Evolutionary conservation across 2,329 filamentous ascomycete species (phyloP), one percentile per base, ranked within the genome.

Genomic region (Clonostachys rhizophaga): DNA sequence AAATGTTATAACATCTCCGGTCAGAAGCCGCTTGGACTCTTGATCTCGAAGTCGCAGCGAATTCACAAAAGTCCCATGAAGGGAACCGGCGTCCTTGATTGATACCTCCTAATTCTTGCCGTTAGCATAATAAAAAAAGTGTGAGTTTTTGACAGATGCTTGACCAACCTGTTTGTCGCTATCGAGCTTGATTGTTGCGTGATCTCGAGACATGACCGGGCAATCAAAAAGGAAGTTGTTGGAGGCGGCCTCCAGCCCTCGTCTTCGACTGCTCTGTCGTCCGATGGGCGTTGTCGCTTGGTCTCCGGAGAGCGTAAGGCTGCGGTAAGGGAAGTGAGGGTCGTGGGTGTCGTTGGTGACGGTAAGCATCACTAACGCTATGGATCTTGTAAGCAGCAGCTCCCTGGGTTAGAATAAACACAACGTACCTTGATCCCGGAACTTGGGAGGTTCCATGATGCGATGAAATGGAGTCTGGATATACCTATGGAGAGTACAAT

Each of bases 141-240:
- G 40, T 42, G 43, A 37, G 42, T 39, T 12, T 46, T 14, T 3
- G 44, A 3, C 13, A 30, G 34, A 35, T 40, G 42, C 42, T 13
- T 34, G 46, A 42, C 65, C 49, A 63, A 79, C 79, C 61, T 74
- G 68, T 7, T 61, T 55, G 3, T 70, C 60, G 10, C 69, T 55
- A 43, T 76, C 65, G 5, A 75, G 68, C 14, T 58, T 53, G 5
- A 85, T 57, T 40, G 76, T 64, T 14, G 86, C 87, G 64, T 90
- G 86, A 11, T 79, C 61, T 41, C 86, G 74, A 20, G 85, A 89
- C 72, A 90, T 85, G 35, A 89, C 85, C 0, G 85, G 80, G 48
- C 80, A 86, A 53, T 88, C 79, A 49, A 89, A 86, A 74, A 75
- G 88, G 14, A 74, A 80, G 61, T 89, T 90, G 9, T 41, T 46